Percentiles rank a stretch among this genome's conserved stretches.
Evolutionary conservation across 345 rosid genomes (phyloP).

Genomic region (Eucalyptus erythrocorys): DNA sequence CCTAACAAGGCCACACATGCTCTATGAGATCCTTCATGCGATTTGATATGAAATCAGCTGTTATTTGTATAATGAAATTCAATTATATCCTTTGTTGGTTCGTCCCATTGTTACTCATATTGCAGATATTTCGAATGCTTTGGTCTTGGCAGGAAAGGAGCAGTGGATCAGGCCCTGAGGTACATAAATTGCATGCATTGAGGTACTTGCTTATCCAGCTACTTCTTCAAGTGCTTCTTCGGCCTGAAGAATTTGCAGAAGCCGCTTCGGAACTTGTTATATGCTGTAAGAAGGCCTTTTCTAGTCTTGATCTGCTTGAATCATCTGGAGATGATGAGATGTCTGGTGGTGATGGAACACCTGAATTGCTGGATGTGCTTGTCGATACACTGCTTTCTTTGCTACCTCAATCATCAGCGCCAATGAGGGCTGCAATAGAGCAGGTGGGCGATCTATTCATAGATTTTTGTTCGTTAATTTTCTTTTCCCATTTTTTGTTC

Average conservation of each 20-base stretch:
- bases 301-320: conserved; percentile 36
- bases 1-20: background rate
- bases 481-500: background rate
- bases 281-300: conserved; percentile 76
- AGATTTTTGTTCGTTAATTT: background rate
- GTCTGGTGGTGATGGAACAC: conserved; percentile 32
- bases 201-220: conserved; percentile 76
- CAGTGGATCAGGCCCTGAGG: conserved; percentile 19
- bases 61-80: background rate
- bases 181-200: conserved; percentile 49
- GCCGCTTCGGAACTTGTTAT: conserved; percentile 73
- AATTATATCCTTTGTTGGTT: background rate
- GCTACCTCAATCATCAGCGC: conserved; percentile 86
- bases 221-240: conserved; percentile 81
- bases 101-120: background rate
- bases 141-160: conserved; percentile 63
- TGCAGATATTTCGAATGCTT: background rate
- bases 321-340: conserved; percentile 54
- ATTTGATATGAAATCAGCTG: background rate
- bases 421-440: conserved; percentile 79
- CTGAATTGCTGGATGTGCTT: conserved; percentile 82
- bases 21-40: background rate
- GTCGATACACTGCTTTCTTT: conserved; percentile 81
- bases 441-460: conserved; percentile 27
- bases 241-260: conserved; percentile 73